Evolutionary conservation across 768 basidiomycete genomes (phyloP), one percentile per base, ranked within the genome.

Genomic region (Tricholoma sp.): DNA sequence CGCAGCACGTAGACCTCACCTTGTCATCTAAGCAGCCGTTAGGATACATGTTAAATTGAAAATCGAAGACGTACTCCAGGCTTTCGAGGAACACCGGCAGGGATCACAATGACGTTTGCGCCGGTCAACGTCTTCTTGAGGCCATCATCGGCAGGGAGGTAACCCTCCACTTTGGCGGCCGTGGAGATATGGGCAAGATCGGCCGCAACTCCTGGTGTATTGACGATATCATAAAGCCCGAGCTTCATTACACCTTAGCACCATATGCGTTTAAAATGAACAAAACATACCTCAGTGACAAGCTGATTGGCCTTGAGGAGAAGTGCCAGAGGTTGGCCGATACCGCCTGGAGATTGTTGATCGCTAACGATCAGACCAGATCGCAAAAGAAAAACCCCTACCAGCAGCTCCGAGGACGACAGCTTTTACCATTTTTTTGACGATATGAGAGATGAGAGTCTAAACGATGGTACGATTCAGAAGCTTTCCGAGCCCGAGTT

Each of bases 321-420:
- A 58, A 98, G 87, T 19, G 95, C 84, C 71, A 98, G 79, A 59
- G 95, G 94, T 79, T 97, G 96, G 69, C 96, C 96, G 67, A 98
- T 98, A 73, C 95, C 95, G 72, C 93, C 94, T 93, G 61, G 9
- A 54, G 57, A 43, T 32, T 46, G 37, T 57, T 52, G 18, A 34
- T 35, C 7, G 7, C 32, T 50, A 47, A 50, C 32, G 57, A 57
- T 55, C 32, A 56, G 56, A 52, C 22, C 16, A 49, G 27, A 55
- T 37, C n/a, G 21, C 37, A 22, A 53, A n/a, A 55, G 5, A 54
- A 24, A 37, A 52, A 56, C 52, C 31, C 29, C 54, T 65, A 91
- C 92, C 94, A 72, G 91, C 88, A 76, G 95, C 95, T 72, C 95
- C 95, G 70, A 98, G 94, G 63, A 98, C 94, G 69, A 92, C 93